A percentile compares a stretch with the other conserved stretches of the same genome.
These are phyloP conservation scores for Lithohypha guttulata DNA, from an alignment of 2,329 filamentous ascomycete species.

Conservation along the genomic window DNA sequence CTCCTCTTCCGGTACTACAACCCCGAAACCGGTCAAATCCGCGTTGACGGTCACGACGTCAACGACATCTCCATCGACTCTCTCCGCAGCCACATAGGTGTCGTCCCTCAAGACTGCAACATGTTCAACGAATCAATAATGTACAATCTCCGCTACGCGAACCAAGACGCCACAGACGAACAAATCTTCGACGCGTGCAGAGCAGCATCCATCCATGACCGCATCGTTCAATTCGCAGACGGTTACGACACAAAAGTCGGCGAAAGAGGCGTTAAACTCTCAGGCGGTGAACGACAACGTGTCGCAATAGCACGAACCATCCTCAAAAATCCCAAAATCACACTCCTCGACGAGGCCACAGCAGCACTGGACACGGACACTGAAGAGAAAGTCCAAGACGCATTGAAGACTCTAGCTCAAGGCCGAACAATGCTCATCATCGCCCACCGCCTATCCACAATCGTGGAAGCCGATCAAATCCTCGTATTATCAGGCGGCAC, in stretches of 20 bases:
- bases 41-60: slow-evolving; percentile 75
- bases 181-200: slow-evolving; percentile 72
- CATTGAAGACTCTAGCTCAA: slow-evolving; percentile 67
- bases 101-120: slow-evolving; percentile 93
- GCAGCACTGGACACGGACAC: slow-evolving; percentile 86
- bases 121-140: slow-evolving; percentile 90
- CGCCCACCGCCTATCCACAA: slow-evolving; percentile 77
- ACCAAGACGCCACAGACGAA: slow-evolving; percentile 66
- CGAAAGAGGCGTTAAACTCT: slow-evolving; percentile 75
- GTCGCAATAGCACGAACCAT: slow-evolving; percentile 90
- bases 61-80: slow-evolving; percentile 85
- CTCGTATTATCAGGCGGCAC: slow-evolving; percentile 66
- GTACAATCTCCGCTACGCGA: slow-evolving; percentile 90
- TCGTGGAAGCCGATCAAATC: slow-evolving; percentile 77
- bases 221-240: slow-evolving; percentile 79
- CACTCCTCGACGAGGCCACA: slow-evolving; percentile 86
- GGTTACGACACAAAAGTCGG: slow-evolving; percentile 83
- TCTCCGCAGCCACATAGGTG: slow-evolving; percentile 80
- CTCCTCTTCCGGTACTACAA: slow-evolving; percentile 97
- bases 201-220: slow-evolving; percentile 85
- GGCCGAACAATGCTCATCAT: slow-evolving; percentile 92
- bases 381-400: slow-evolving; percentile 83
- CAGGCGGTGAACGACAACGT: slow-evolving; percentile 85
- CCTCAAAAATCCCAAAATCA: slow-evolving; percentile 81
- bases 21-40: slow-evolving; percentile 64